A percentile compares a stretch with the other conserved stretches of the same genome.
These are phyloP conservation scores for Cucurbita pepo DNA, from an alignment of 306 rosid species.

Conservation along the genomic window DNA sequence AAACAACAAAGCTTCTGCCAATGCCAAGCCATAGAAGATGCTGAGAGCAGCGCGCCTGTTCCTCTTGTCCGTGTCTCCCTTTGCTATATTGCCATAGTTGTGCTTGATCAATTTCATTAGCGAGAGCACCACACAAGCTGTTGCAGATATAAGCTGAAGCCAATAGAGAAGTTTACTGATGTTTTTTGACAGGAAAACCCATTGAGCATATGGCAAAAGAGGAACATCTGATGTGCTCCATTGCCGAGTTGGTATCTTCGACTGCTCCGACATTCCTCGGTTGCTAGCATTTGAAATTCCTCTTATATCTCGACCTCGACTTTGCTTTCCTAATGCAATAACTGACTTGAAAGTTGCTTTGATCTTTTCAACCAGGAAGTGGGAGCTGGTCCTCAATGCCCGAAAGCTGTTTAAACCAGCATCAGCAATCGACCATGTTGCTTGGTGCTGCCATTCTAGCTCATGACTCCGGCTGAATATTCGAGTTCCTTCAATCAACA, in stretches of 20 bases:
- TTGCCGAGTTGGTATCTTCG: slow-evolving; percentile 40
- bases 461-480: slow-evolving; percentile 93
- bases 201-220: slow-evolving; percentile 48
- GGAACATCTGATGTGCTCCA: slow-evolving; percentile 83
- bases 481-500: slow-evolving; percentile 70
- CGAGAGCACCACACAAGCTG: slow-evolving; percentile 67
- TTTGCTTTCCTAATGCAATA: slow-evolving; percentile 7
- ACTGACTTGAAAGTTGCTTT: slow-evolving; percentile 33
- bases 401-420: slow-evolving; percentile 53
- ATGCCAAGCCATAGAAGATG: slow-evolving; percentile 68
- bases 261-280: slow-evolving; percentile 8
- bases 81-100: slow-evolving; percentile 53
- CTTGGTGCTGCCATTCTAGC: slow-evolving; percentile 96
- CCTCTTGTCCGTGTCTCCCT: slow-evolving; percentile 73
- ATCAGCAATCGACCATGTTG: slow-evolving; percentile 72
- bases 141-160: slow-evolving; percentile 88
- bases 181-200: slow-evolving; percentile 56
- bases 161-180: slow-evolving; percentile 76
- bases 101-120: slow-evolving; percentile 40
- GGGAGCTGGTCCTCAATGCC: slow-evolving; percentile 34
- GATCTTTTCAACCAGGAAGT: slow-evolving; percentile 16
- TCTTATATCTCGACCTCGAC: slow-evolving; percentile 13
- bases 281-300: slow-evolving; percentile 5
- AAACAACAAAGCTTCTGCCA: slow-evolving; percentile 80
- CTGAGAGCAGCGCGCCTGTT: slow-evolving; percentile 54